Conservation (phyloP, 129 eudicot species). For the Saussurea involucrata region DNA sequence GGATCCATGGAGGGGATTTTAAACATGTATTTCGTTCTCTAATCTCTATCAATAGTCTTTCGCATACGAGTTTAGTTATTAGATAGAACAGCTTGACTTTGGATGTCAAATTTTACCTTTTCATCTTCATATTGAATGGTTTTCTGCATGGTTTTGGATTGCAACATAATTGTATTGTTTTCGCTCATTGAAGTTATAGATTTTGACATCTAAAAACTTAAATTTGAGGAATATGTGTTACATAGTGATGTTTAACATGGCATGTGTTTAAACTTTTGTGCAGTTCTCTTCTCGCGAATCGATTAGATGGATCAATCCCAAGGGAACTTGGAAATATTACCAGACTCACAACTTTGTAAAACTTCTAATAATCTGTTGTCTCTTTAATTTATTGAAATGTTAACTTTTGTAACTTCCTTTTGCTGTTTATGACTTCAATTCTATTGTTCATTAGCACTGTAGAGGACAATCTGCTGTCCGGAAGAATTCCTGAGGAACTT, state of each 20-base stretch:
- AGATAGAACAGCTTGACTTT: neutral
- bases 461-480: too few relatives aligned
- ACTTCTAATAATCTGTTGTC: neutral
- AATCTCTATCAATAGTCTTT: neutral
- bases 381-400: too few relatives aligned
- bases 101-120: too few relatives aligned
- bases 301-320: constrained; percentile 58
- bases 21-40: constrained; percentile 36
- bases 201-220: neutral
- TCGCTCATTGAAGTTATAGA: neutral
- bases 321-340: constrained; percentile 57
- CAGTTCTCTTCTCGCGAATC: constrained; percentile 69
- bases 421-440: too few relatives aligned
- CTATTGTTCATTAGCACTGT: too few relatives aligned
- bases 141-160: neutral
- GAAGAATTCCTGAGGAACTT: too few relatives aligned
- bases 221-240: too few relatives aligned
- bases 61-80: neutral
- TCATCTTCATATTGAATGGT: neutral
- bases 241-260: too few relatives aligned
- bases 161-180: neutral
- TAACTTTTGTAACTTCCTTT: too few relatives aligned
- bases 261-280: too few relatives aligned
- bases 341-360: constrained; percentile 58
- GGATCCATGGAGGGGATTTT: constrained; percentile 38